Evolutionary conservation across 148 eudicot species (phyloP).

Genomic region (Chenopodium quinoa): DNA sequence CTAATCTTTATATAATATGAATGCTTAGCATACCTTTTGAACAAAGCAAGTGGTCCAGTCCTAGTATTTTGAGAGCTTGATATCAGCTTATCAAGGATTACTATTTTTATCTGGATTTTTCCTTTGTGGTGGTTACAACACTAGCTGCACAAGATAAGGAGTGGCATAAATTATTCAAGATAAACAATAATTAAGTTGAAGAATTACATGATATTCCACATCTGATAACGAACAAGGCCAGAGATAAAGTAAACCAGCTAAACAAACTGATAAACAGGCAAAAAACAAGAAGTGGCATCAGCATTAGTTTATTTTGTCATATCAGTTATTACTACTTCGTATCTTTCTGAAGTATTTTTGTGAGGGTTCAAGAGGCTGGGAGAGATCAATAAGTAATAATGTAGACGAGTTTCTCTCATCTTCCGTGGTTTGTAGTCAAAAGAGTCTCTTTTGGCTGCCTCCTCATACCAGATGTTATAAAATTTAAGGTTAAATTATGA

Average conservation of each 20-base stretch:
- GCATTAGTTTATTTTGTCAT: conserved; percentile 18
- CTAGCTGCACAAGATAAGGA: conserved; percentile 29
- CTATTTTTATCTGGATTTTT: neutral
- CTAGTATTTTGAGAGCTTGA: conserved; percentile 26
- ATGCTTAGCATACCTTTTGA: conserved; percentile 27
- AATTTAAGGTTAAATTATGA: conserved; percentile 15
- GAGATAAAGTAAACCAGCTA: conserved; percentile 6
- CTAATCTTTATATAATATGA: conserved; percentile 22
- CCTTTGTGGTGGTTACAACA: conserved; percentile 22
- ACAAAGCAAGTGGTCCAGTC: conserved; percentile 25
- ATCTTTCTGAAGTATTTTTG: neutral
- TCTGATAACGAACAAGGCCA: conserved; percentile 5
- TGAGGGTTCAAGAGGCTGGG: neutral
- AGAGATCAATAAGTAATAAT: neutral
- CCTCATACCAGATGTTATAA: neutral
- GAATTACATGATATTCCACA: neutral
- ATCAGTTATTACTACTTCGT: conserved; percentile 4
- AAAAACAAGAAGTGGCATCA: conserved; percentile 3
- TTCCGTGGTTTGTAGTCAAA: neutral
- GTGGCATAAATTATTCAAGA: conserved; percentile 12
- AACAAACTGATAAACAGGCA: conserved; percentile 12
- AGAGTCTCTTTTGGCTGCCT: neutral
- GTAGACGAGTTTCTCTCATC: neutral
- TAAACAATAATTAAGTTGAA: conserved; percentile 16
- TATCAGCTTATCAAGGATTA: conserved; percentile 18